A percentile compares a stretch with the other conserved stretches of the same genome.
These are phyloP conservation scores for Beauveria asiatica DNA, from an alignment of 2,329 filamentous ascomycete species.

Conservation along the genomic window DNA sequence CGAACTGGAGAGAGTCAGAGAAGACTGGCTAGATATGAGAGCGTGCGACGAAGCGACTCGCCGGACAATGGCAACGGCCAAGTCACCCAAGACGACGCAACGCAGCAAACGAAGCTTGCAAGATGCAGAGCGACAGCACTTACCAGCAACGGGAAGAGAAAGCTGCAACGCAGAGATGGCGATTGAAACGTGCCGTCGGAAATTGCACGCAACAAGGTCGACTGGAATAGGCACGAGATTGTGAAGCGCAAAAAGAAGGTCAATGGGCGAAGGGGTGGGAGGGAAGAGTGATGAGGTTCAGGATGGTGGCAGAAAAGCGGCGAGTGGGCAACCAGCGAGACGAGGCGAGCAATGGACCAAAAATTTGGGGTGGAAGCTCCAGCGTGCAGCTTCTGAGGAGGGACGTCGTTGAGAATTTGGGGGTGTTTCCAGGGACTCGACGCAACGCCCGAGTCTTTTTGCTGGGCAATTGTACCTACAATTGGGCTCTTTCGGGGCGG, in stretches of 20 bases:
- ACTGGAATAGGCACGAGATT: neutral
- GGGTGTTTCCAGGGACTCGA: neutral
- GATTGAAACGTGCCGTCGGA: neutral
- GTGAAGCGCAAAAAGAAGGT: constrained; percentile 1
- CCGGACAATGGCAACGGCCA: neutral
- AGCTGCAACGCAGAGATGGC: neutral
- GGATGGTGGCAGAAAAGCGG: constrained; percentile 9
- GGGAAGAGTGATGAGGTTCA: constrained; percentile 5
- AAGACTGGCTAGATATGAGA: constrained; percentile 3
- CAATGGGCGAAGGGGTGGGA: constrained; percentile 9
- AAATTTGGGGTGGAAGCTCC: constrained; percentile 6
- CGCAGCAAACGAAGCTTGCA: neutral
- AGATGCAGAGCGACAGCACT: neutral
- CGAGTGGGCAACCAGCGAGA: neutral
- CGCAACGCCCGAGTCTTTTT: neutral
- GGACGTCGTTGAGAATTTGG: neutral
- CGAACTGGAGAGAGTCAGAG: neutral
- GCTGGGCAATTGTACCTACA: too few relatives aligned
- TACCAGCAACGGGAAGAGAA: neutral
- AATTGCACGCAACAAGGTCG: neutral
- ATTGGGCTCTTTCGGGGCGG: neutral
- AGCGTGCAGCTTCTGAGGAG: constrained; percentile 6
- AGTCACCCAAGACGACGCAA: neutral
- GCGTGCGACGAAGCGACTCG: neutral
- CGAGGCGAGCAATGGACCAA: neutral